Percentiles rank a stretch among this genome's conserved stretches.
Conservation (phyloP, 2,329 filamentous ascomycete genomes). For the Onygena corvina region DNA sequence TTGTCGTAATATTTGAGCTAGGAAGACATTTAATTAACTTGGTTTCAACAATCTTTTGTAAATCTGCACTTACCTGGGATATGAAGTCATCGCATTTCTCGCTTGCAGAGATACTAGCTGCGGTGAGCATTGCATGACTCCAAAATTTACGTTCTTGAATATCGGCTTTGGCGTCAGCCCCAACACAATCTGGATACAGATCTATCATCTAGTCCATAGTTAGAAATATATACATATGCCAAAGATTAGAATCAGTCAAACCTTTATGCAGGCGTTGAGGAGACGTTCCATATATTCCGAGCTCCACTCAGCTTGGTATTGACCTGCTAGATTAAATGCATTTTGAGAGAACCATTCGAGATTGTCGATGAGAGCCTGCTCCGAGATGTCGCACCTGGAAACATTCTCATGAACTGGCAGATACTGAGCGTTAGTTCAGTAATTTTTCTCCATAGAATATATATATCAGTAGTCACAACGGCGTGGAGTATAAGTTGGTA, state of each 20-base stretch:
- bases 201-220: conserved; percentile 37
- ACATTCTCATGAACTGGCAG: conserved; percentile 38
- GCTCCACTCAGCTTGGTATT: conserved; percentile 48
- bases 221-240: too few species aligned
- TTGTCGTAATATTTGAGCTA: conserved; percentile 50
- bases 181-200: conserved; percentile 22
- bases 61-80: background rate
- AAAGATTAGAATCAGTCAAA: too few species aligned
- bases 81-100: conserved; percentile 19
- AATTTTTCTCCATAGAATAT: background rate
- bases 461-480: too few species aligned
- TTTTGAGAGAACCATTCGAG: conserved; percentile 77
- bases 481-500: too few species aligned
- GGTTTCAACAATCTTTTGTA: too few species aligned
- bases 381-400: conserved; percentile 22
- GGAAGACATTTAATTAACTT: background rate
- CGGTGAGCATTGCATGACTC: conserved; percentile 55
- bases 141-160: conserved; percentile 50
- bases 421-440: background rate
- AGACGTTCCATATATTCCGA: conserved; percentile 46
- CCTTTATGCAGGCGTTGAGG: conserved; percentile 34
- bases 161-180: conserved; percentile 30
- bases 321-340: conserved; percentile 64
- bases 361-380: conserved; percentile 39
- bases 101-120: conserved; percentile 38